Evolutionary conservation across 768 basidiomycete species (phyloP).

Genomic region (Macrolepiota fuliginosa): DNA sequence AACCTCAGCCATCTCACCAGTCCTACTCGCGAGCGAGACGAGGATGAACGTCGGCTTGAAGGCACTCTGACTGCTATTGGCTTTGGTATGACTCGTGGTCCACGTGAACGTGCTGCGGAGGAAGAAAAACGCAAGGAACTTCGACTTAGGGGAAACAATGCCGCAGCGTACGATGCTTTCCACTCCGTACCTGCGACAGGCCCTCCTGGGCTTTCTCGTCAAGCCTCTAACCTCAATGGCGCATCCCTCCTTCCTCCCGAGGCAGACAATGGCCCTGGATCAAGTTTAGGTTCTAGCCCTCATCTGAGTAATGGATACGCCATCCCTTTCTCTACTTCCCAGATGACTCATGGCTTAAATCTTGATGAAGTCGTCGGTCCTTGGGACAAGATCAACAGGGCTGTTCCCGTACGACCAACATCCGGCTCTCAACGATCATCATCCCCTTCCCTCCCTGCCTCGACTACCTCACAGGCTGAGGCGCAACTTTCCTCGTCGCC

Average conservation of each 20-base stretch:
- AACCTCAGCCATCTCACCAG: conserved; percentile 6
- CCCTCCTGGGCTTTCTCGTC: conserved; percentile 34
- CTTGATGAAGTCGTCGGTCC: conserved; percentile 38
- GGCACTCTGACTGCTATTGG: conserved; percentile 35
- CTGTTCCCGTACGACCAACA: conserved; percentile 11
- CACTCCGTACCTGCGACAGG: conserved; percentile 48
- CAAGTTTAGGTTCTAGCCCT: conserved; percentile 21
- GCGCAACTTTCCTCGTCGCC: conserved; percentile 13
- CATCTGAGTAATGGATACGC: conserved; percentile 17
- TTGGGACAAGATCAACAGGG: conserved; percentile 37
- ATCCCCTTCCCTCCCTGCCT: conserved; percentile 23
- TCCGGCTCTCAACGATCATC: conserved; percentile 32
- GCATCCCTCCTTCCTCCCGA: conserved; percentile 16
- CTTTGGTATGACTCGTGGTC: conserved; percentile 41
- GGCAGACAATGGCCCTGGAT: conserved; percentile 14
- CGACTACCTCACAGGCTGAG: conserved; percentile 1
- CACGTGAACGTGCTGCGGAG: conserved; percentile 62
- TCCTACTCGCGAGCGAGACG: conserved; percentile 24
- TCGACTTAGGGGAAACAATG: conserved; percentile 38
- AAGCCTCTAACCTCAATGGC: conserved; percentile 27
- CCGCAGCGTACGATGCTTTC: conserved; percentile 74
- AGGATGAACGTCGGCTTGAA: conserved; percentile 49
- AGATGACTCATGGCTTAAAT: conserved; percentile 7
- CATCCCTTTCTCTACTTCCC: conserved; percentile 12
- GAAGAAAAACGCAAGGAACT: conserved; percentile 60